Conservation (phyloP, 768 basidiomycete genomes). For the Suillus fuscotomentosus region DNA sequence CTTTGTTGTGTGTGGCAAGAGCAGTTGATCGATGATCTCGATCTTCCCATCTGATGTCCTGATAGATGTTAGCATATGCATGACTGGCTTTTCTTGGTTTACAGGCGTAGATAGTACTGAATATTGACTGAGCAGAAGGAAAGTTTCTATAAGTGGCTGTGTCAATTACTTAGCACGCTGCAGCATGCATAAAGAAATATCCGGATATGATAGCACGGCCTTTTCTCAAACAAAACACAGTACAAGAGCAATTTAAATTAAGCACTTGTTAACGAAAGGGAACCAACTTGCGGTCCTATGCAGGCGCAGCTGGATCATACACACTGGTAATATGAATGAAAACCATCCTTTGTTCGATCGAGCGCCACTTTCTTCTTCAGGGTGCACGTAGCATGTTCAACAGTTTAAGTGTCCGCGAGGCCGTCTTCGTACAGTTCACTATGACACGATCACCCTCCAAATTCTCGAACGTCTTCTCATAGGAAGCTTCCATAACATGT, state of each 20-base stretch:
- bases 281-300: background rate
- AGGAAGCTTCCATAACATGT: slow-evolving; percentile 17
- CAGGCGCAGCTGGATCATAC: slow-evolving; percentile 8
- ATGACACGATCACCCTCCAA: background rate
- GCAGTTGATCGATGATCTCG: slow-evolving; percentile 88
- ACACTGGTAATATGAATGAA: slow-evolving; percentile 24
- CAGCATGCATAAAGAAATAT: no score
- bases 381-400: slow-evolving; percentile 10
- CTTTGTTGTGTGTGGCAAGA: slow-evolving; percentile 75
- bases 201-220: no score
- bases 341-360: slow-evolving; percentile 22
- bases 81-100: background rate
- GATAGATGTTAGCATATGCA: slow-evolving; percentile 39
- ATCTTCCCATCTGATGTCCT: slow-evolving; percentile 49
- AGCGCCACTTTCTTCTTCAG: slow-evolving; percentile 14
- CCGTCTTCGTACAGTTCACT: slow-evolving; percentile 14
- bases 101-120: background rate
- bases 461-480: slow-evolving; percentile 13
- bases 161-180: no score
- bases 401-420: slow-evolving; percentile 13
- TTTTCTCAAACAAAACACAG: background rate
- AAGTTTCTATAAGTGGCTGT: no score
- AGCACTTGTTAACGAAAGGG: background rate
- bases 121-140: no score
- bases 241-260: background rate